Conservation (phyloP, 2,329 filamentous ascomycete species). For the Scedosporium dehoogii region DNA sequence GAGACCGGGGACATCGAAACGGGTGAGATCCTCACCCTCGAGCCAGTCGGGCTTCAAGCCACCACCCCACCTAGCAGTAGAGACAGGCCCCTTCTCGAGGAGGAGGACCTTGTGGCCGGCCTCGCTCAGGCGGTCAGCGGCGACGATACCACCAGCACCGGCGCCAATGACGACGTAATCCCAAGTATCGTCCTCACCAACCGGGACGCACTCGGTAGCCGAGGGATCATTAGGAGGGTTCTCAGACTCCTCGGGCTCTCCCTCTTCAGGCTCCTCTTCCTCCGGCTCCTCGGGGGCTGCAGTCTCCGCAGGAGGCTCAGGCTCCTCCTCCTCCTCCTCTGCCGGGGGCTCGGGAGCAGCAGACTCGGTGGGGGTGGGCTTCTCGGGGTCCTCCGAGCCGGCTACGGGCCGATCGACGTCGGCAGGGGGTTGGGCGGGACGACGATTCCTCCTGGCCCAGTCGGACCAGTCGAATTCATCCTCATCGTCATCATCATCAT, state of each 20-base stretch:
- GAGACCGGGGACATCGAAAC: slow-evolving; percentile 62
- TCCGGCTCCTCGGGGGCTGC: background rate
- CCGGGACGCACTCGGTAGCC: background rate
- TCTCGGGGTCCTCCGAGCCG: background rate
- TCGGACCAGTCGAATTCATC: background rate
- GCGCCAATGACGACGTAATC: slow-evolving; percentile 56
- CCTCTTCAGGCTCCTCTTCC: background rate
- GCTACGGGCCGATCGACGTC: background rate
- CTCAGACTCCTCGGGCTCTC: background rate
- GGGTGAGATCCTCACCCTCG: slow-evolving; percentile 50
- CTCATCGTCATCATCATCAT: background rate
- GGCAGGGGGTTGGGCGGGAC: background rate
- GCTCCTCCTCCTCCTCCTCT: background rate
- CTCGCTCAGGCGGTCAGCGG: slow-evolving; percentile 48
- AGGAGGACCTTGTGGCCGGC: slow-evolving; percentile 56
- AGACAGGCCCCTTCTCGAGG: slow-evolving; percentile 50
- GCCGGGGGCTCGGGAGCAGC: background rate
- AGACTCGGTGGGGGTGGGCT: background rate
- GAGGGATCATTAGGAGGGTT: background rate
- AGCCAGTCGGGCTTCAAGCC: slow-evolving; percentile 53
- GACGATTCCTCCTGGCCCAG: background rate
- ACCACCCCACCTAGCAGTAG: slow-evolving; percentile 55
- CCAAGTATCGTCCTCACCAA: slow-evolving; percentile 14
- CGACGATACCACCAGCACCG: slow-evolving; percentile 50
- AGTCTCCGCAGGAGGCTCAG: background rate